Evolutionary conservation across 805 yeast genomes (phyloP), one percentile per base, ranked within the genome.

Genomic region (Starmerella asiatica): DNA sequence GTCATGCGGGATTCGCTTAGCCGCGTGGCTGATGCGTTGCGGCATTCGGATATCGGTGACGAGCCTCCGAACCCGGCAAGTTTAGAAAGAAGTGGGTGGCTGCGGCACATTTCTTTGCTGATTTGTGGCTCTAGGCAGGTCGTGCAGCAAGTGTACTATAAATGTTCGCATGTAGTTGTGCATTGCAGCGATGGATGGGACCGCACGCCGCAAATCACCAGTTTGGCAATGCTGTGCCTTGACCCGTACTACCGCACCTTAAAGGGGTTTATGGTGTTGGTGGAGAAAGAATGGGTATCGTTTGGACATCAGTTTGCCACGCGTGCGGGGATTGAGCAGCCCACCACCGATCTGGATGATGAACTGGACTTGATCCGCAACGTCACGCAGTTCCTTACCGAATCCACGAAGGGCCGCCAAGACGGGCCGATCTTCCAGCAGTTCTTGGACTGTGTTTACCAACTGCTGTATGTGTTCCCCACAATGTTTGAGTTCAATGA

Each of bases 151-250:
- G 69, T 91, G 18, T 81, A 82, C 39, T 72, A 78, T 50, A 83
- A 84, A 57, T 74, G 76, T 46, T 79, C 91, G 16, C 93, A 88
- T 56, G 69, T 88, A 3, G 56, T 91, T 8, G 70, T 91, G 5
- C 98, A 91, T 62, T 91, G 98, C 57, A 84, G 96, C 1, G 98
- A 91, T 62, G 98, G 98, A 1, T 91, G 98, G 98, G 98, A 91
- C 56, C 66, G 98, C 42, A 91, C 98, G 0, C 75, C 96, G 0
- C 97, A 91, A 56, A 72, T 86, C 1, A 70, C 85, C 5, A 78
- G 94, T 2, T 62, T 91, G 45, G 73, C 86, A 19, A 88, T 88
- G 59, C 60, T 91, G 4, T 82, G 94, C 54, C 64, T 86, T 7
- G 97, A 91, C 57, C 96, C 97, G 1, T 83, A 73, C 56, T 91